phyloP scores from a whole-genome alignment of 305 asterid genomes.

The Galium porrigens region DNA sequence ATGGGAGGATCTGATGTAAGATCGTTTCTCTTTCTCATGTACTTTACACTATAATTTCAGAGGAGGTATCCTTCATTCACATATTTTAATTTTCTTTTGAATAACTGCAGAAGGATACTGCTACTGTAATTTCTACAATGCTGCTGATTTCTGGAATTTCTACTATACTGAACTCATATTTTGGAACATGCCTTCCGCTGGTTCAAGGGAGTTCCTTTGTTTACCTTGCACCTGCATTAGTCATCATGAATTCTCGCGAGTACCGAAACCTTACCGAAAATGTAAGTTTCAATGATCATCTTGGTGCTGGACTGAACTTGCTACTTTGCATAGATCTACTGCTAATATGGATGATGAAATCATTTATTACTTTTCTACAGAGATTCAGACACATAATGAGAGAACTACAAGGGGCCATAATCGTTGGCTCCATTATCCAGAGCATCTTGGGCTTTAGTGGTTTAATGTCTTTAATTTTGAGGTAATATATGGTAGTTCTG shows the following conservation, averaged over 20 bases:
- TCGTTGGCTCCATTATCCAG: conserved; percentile 73
- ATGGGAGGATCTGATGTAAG: conserved; percentile 99
- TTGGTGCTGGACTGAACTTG: not conserved
- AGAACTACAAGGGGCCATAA: conserved; percentile 92
- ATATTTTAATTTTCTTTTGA: conserved; percentile 16
- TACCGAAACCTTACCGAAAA: conserved; percentile 71
- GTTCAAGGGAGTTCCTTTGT: conserved; percentile 98
- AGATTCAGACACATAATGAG: conserved; percentile 85
- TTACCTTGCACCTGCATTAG: conserved; percentile 86
- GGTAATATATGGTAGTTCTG: conserved; percentile 32
- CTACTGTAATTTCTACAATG: conserved; percentile 84
- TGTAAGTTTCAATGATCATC: conserved; percentile 31
- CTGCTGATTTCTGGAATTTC: conserved; percentile 75
- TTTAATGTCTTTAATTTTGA: conserved; percentile 59
- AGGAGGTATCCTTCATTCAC: not conserved
- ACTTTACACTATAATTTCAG: not conserved
- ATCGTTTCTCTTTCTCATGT: conserved; percentile 8
- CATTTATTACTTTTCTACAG: conserved; percentile 27
- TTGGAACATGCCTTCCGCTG: conserved; percentile 91
- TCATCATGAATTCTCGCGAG: conserved; percentile 74
- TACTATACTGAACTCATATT: conserved; percentile 56
- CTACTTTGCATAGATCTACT: not conserved
- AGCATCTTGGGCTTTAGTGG: conserved; percentile 86
- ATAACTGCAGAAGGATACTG: conserved; percentile 70
- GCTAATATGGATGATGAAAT: conserved; percentile 5